phyloP scores from a whole-genome alignment of 768 basidiomycete species.

The Fomitopsis pulvina region DNA sequence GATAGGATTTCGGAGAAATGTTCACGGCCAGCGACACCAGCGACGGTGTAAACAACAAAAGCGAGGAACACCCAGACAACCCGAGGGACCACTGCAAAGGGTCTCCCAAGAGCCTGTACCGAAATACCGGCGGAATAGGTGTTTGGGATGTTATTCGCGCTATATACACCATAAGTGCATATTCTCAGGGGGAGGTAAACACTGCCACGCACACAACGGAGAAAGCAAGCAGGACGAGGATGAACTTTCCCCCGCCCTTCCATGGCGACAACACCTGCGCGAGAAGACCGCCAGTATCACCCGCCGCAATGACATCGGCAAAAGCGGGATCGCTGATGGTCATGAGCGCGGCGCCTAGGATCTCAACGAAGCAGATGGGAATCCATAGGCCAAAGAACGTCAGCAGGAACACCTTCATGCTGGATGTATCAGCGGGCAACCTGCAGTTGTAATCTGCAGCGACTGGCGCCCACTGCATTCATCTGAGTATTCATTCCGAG shows the following conservation, averaged over 20 bases:
- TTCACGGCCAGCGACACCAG: slow-evolving; percentile 40
- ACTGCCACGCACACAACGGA: slow-evolving; percentile 27
- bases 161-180: slow-evolving; percentile 12
- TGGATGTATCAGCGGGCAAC: slow-evolving; percentile 36
- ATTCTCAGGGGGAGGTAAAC: not conserved
- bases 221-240: slow-evolving; percentile 38
- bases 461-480: slow-evolving; percentile 41
- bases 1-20: slow-evolving; percentile 37
- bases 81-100: slow-evolving; percentile 36
- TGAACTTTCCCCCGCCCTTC: slow-evolving; percentile 39
- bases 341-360: slow-evolving; percentile 42
- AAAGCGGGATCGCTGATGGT: slow-evolving; percentile 30
- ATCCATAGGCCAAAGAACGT: slow-evolving; percentile 47
- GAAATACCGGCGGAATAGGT: slow-evolving; percentile 42
- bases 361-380: slow-evolving; percentile 40
- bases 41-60: slow-evolving; percentile 38
- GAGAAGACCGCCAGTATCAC: slow-evolving; percentile 41
- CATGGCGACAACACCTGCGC: slow-evolving; percentile 32
- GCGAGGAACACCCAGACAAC: slow-evolving; percentile 31
- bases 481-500: not conserved
- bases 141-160: slow-evolving; percentile 42
- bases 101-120: slow-evolving; percentile 35
- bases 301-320: slow-evolving; percentile 26
- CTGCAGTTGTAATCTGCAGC: slow-evolving; percentile 52
- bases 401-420: slow-evolving; percentile 38